Base-by-base conservation (phyloP, 768 basidiomycete genomes). In the Boletus coccyginus region DNA sequence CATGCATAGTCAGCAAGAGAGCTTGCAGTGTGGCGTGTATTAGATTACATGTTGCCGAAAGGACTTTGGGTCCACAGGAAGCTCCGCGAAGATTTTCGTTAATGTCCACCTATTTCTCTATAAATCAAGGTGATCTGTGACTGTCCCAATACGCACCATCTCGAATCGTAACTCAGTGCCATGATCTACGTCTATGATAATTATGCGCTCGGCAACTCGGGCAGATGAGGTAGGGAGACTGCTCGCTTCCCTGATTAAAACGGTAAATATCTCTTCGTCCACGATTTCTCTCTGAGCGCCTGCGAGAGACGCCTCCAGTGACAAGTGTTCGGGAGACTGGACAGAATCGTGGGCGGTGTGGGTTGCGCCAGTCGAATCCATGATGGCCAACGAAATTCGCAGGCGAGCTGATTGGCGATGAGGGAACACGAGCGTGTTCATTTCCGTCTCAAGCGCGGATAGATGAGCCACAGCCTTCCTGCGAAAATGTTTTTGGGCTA, bases 191-290 rank as follows among this genome's bases (percentile, higher is more conserved):
- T 91, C 88, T 50, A 94, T 81, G 35, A 82, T 81, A 31, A 94
- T 85, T 40, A 88, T 74, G 36, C 88, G 80, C 66, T 94, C 92
- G 3, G 90, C 87, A 7, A 93, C 90, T 27, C 84, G 81, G 12
- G 88, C 88, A 33, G 87, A 84, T 5, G 87, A 87, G 1, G 87
- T 89, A 14, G 90, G 87, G 11, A 93, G 75, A 56, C 69, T 81
- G 53, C 86, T 85, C n/a, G 90, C 88, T 71, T 93, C 92, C 64
- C 75, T 80, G 40, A 92, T 87, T 21, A 94, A 75, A 21, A 83
- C 65, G 4, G 84, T 75, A 60, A 92, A 94, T 39, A 93, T 86
- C 64, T 94, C 92, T 65, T 88, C 86, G 53, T 94, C 89, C 7
- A 92, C 79, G 14, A 86, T 76, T 67, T 92, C 92, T 50, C 76